Conservation (phyloP, 345 rosid species). For the Sisymbrium irio region DNA sequence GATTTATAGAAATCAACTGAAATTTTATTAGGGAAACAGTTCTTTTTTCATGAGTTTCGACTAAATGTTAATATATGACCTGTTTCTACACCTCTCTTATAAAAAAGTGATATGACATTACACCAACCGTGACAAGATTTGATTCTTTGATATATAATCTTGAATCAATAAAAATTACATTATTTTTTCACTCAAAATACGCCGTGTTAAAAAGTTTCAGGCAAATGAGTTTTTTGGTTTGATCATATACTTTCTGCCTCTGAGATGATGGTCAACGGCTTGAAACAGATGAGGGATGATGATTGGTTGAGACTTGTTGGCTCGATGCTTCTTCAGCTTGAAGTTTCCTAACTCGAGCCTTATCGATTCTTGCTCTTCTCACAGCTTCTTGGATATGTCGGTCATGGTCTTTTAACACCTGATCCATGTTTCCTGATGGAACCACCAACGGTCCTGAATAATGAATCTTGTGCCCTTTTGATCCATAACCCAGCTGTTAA, state of each 20-base stretch:
- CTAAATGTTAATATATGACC: background rate
- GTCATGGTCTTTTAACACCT: slow-evolving; percentile 93
- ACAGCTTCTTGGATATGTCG: slow-evolving; percentile 96
- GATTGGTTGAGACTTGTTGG: slow-evolving; percentile 55
- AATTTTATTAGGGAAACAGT: too few relatives aligned
- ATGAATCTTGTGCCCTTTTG: slow-evolving; percentile 89
- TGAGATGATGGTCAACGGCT: slow-evolving; percentile 53
- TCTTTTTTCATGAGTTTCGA: too few relatives aligned
- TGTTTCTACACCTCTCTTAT: slow-evolving; percentile 4
- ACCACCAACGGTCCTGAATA: slow-evolving; percentile 90
- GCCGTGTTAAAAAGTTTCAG: slow-evolving; percentile 1
- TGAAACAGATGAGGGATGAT: slow-evolving; percentile 53
- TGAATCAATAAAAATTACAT: slow-evolving; percentile 27
- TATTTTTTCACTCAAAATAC: slow-evolving; percentile 8
- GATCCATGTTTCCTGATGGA: slow-evolving; percentile 91
- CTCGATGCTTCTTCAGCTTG: slow-evolving; percentile 61
- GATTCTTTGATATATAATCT: slow-evolving; percentile 16
- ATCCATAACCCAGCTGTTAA: slow-evolving; percentile 77
- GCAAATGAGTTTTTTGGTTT: slow-evolving; percentile 13
- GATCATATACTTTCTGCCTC: slow-evolving; percentile 21
- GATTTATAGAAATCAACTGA: too few relatives aligned
- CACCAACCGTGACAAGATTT: slow-evolving; percentile 21
- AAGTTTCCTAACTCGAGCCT: slow-evolving; percentile 70
- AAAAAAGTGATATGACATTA: background rate
- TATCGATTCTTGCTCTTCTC: slow-evolving; percentile 80